These are phyloP conservation scores for Mycena rosella DNA, from an alignment of 768 basidiomycete species.

Conservation along the genomic window DNA sequence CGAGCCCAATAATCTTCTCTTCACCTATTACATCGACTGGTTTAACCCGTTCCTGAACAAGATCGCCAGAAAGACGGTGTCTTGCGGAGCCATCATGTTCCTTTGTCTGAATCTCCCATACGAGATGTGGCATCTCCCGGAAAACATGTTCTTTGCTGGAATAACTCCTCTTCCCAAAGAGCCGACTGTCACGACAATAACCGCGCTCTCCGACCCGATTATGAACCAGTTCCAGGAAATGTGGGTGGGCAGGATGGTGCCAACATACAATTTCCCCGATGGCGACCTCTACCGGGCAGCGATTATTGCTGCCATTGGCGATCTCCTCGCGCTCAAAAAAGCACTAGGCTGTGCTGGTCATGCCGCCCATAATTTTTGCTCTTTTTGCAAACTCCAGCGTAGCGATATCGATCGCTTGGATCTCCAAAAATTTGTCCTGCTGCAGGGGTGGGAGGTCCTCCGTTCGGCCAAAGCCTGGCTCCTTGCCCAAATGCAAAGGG, in stretches of 20 bases:
- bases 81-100: conserved; percentile 34
- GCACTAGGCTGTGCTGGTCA: conserved; percentile 31
- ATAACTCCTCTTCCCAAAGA: conserved; percentile 37
- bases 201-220: conserved; percentile 9
- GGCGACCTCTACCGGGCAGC: conserved; percentile 32
- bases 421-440: conserved; percentile 15
- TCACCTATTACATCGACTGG: conserved; percentile 32
- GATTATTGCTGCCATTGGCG: conserved; percentile 32
- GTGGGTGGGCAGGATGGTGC: conserved; percentile 21
- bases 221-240: conserved; percentile 20
- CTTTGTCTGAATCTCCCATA: conserved; percentile 42
- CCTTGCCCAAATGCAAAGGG: conserved; percentile 12
- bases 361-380: conserved; percentile 34
- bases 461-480: conserved; percentile 30
- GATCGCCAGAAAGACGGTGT: conserved; percentile 31
- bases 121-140: conserved; percentile 34
- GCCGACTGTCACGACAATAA: conserved; percentile 23
- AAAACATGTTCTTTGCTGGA: conserved; percentile 38
- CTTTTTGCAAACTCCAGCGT: conserved; percentile 27
- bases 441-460: conserved; percentile 25
- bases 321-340: conserved; percentile 34
- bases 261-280: conserved; percentile 27
- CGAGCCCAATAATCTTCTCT: conserved; percentile 24
- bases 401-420: conserved; percentile 33
- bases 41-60: conserved; percentile 40